These are phyloP conservation scores for Dipteronia dyeriana DNA, from an alignment of 345 rosid species.

Conservation along the genomic window DNA sequence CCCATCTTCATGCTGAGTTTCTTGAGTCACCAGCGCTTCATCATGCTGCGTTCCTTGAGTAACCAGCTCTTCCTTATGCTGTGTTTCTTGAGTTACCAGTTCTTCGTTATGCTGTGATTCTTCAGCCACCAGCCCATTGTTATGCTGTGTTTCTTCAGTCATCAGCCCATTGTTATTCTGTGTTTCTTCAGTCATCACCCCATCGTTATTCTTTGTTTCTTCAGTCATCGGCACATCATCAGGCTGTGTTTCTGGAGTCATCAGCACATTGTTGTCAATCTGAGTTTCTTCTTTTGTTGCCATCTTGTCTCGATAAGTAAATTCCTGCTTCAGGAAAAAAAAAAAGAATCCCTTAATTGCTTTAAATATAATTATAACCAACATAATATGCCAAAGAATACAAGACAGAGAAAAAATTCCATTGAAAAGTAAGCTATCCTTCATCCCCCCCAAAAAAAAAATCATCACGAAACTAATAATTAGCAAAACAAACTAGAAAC, in stretches of 20 bases:
- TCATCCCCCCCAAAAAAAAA: not conserved
- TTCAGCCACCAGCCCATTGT: conserved; percentile 3
- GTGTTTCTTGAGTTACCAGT: not conserved
- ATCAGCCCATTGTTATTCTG: conserved; percentile 13
- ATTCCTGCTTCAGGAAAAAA: conserved; percentile 21
- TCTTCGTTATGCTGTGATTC: conserved; percentile 21
- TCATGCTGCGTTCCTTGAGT: not conserved
- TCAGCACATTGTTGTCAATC: not conserved
- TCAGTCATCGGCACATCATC: not conserved
- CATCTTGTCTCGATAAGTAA: conserved; percentile 28
- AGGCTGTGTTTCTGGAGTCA: not conserved
- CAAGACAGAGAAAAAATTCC: not conserved
- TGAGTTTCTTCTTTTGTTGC: conserved; percentile 17
- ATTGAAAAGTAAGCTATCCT: not conserved
- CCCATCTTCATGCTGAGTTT: not conserved
- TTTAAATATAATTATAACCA: not conserved
- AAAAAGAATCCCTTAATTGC: not conserved
- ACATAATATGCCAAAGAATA: not conserved
- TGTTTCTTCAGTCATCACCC: not conserved
- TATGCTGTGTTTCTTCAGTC: not conserved
- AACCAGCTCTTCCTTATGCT: conserved; percentile 6
- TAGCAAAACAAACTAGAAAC: not conserved
- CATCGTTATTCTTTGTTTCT: not conserved
- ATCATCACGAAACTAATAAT: not conserved
- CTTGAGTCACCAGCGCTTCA: not conserved